These are phyloP conservation scores for Gaeumannomyces tritici DNA, from an alignment of 2,329 filamentous ascomycete species.

Conservation along the genomic window DNA sequence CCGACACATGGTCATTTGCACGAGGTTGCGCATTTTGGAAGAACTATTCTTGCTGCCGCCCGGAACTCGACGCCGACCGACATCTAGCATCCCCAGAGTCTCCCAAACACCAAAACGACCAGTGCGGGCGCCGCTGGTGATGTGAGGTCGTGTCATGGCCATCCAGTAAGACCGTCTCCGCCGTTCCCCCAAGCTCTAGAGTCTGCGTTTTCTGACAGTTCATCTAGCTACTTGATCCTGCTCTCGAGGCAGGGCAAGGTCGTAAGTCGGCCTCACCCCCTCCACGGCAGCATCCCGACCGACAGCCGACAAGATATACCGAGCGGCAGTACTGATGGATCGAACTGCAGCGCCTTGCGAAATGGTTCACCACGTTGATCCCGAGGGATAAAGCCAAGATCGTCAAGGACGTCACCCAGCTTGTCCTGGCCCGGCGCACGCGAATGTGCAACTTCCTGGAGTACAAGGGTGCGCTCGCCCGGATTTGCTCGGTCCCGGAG, in stretches of 20 bases:
- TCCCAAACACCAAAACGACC: not conserved
- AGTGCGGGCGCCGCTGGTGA: conserved; percentile 1
- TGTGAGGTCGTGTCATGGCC: conserved; percentile 28
- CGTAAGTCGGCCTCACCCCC: conserved; percentile 47
- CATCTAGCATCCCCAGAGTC: not conserved
- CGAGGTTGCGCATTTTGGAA: not conserved
- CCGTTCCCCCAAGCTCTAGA: not conserved
- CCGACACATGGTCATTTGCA: not conserved
- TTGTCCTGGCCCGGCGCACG: conserved; percentile 88
- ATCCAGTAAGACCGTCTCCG: conserved; percentile 34
- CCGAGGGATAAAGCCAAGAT: conserved; percentile 99
- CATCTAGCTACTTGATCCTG: conserved; percentile 85
- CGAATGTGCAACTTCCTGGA: conserved; percentile 99
- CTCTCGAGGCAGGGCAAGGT: conserved; percentile 98
- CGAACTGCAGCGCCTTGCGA: conserved; percentile 74
- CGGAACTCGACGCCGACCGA: not conserved
- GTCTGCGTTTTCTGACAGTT: not conserved
- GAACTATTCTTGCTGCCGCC: not conserved
- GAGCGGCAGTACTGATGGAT: not conserved
- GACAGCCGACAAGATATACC: not conserved
- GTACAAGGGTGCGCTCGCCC: conserved; percentile 68
- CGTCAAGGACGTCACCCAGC: conserved; percentile 97
- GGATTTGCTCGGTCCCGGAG: not conserved
- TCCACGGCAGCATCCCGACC: conserved; percentile 25
- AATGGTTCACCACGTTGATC: conserved; percentile 98